Conservation (phyloP, 2,329 filamentous ascomycete genomes). For the Polychaeton citri region DNA sequence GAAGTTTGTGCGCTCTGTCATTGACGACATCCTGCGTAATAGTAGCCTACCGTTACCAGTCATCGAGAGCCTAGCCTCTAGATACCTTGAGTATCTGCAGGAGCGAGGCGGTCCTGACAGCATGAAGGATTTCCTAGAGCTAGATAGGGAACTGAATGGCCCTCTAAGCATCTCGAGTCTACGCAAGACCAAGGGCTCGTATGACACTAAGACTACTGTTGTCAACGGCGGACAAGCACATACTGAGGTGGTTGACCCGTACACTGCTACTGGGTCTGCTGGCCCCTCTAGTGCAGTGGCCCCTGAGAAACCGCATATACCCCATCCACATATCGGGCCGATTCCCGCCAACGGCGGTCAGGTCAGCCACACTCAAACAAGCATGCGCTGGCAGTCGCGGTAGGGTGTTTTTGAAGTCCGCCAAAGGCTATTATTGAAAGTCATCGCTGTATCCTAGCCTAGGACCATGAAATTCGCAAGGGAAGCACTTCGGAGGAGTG, state of each 20-base stretch:
- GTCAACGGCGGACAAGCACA: not conserved
- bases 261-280: not conserved
- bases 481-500: too few relatives aligned
- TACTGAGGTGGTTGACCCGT: not conserved
- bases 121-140: slow-evolving; percentile 70
- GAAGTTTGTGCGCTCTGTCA: slow-evolving; percentile 61
- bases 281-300: not conserved
- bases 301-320: not conserved
- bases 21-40: slow-evolving; percentile 60
- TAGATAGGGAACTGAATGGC: slow-evolving; percentile 82
- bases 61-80: slow-evolving; percentile 62
- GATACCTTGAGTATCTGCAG: slow-evolving; percentile 74
- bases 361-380: not conserved
- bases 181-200: not conserved
- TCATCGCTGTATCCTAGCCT: too few relatives aligned
- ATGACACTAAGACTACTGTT: not conserved
- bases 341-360: not conserved
- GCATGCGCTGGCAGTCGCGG: not conserved
- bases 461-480: too few relatives aligned
- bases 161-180: slow-evolving; percentile 17
- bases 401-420: too few relatives aligned
- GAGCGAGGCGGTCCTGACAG: slow-evolving; percentile 69
- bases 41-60: slow-evolving; percentile 53
- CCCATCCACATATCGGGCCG: not conserved
- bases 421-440: too few relatives aligned